These are phyloP conservation scores for Papiliotrema laurentii DNA, from an alignment of 1,284 basidiomycete genomes.

Conservation along the genomic window DNA sequence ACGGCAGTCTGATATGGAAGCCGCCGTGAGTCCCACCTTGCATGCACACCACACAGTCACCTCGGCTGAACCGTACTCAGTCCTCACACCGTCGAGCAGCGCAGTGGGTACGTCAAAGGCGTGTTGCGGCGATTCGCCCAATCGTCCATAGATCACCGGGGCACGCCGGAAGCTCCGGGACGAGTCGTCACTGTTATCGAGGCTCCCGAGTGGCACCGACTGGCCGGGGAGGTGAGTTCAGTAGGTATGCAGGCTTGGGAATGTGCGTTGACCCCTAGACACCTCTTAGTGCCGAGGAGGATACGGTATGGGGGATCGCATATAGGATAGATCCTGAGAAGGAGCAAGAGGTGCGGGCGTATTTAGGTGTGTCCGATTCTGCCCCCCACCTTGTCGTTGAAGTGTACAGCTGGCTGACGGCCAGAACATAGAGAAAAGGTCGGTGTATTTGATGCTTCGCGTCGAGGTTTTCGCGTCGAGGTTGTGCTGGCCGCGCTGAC, in stretches of 20 bases:
- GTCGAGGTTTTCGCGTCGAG: neutral
- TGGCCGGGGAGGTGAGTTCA: constrained; percentile 28
- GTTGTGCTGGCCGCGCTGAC: neutral
- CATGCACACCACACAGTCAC: neutral
- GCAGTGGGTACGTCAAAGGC: constrained; percentile 41
- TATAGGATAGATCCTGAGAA: constrained; percentile 37
- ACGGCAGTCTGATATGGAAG: constrained; percentile 44
- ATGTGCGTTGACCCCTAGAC: neutral
- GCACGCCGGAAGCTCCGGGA: constrained; percentile 38
- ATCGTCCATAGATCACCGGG: constrained; percentile 45
- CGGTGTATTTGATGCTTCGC: neutral
- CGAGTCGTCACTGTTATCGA: constrained; percentile 44
- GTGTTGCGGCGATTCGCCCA: constrained; percentile 44
- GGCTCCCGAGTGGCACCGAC: constrained; percentile 34
- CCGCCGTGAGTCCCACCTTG: constrained; percentile 30
- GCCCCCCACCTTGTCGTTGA: neutral
- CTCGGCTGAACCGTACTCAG: constrained; percentile 8
- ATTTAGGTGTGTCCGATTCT: constrained; percentile 27
- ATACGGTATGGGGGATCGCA: constrained; percentile 41
- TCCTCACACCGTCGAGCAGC: constrained; percentile 37
- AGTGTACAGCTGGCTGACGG: neutral
- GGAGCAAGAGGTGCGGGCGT: constrained; percentile 34
- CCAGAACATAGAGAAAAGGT: constrained; percentile 39
- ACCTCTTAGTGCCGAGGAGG: constrained; percentile 17
- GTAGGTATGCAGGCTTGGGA: neutral